phyloP scores from a whole-genome alignment of 495 filamentous ascomycete species.

The Penicillium parvum region DNA sequence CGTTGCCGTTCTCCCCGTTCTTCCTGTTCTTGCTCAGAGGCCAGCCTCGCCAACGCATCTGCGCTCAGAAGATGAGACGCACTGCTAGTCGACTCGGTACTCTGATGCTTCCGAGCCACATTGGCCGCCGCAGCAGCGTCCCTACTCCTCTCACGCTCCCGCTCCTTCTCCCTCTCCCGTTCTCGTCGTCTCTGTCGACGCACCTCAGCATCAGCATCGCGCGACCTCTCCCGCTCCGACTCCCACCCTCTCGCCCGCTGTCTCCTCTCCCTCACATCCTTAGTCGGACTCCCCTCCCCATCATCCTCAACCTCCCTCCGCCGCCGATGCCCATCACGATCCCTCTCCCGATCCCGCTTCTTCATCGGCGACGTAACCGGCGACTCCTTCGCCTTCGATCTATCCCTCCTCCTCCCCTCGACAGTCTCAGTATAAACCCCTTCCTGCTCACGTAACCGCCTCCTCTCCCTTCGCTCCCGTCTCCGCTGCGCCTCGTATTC shows the following conservation, averaged over 20 bases:
- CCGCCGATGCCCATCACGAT: constrained; percentile 27
- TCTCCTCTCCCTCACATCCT: constrained; percentile 16
- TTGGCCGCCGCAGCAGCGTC: constrained; percentile 15
- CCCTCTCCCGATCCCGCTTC: constrained; percentile 25
- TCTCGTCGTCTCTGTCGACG: constrained; percentile 18
- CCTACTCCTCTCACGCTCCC: constrained; percentile 10
- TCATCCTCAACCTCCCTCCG: constrained; percentile 12
- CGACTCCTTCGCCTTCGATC: constrained; percentile 33
- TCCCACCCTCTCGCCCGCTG: constrained; percentile 1
- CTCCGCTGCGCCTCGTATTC: constrained; percentile 17
- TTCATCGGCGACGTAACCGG: constrained; percentile 34
- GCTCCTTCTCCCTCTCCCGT: constrained; percentile 15
- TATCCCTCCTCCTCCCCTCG: constrained; percentile 23
- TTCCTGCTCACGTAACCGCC: constrained; percentile 16
- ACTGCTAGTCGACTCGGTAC: constrained; percentile 38
- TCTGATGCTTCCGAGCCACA: constrained; percentile 33
- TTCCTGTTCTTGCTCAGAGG: constrained; percentile 49
- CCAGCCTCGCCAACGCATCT: constrained; percentile 57
- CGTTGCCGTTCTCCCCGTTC: constrained; percentile 15
- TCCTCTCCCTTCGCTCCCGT: constrained; percentile 13
- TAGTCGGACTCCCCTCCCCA: constrained; percentile 19
- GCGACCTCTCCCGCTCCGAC: constrained; percentile 6
- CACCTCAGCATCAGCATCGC: constrained; percentile 13
- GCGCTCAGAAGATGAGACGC: constrained; percentile 39
- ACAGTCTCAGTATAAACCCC: constrained; percentile 12